Evolutionary conservation across 176 grass and related monocot species (phyloP).

Genomic region (Secale cereale): DNA sequence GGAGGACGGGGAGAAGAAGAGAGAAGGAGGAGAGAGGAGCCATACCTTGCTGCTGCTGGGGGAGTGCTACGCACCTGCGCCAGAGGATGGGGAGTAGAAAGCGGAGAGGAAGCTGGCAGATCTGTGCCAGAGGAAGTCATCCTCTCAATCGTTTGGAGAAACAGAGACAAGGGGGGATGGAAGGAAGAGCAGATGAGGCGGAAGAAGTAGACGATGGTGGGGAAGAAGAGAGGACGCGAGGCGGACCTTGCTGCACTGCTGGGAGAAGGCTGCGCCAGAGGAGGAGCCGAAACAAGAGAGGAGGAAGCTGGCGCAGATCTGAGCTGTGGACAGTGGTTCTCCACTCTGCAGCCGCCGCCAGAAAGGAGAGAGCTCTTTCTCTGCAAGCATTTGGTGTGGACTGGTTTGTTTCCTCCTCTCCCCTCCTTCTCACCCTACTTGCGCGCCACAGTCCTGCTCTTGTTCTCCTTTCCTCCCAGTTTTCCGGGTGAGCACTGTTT

Average conservation of each 20-base stretch:
- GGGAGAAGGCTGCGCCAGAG: neutral
- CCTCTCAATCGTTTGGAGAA: neutral
- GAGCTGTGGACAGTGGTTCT: neutral
- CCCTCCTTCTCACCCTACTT: neutral
- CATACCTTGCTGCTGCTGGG: too few species aligned
- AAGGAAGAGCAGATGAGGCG: neutral
- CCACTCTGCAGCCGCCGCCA: neutral
- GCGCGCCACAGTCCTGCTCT: too few species aligned
- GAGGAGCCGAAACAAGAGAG: neutral
- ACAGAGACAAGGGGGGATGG: neutral
- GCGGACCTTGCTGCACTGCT: neutral
- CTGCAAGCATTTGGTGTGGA: neutral
- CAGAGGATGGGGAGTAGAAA: too few species aligned
- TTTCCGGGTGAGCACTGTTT: neutral
- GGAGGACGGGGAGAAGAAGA: too few species aligned
- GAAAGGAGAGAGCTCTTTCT: neutral
- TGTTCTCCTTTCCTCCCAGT: neutral
- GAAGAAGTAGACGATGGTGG: neutral
- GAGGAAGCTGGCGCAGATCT: neutral
- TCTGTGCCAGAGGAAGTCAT: too few species aligned
- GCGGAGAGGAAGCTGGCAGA: too few species aligned
- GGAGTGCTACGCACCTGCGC: too few species aligned
- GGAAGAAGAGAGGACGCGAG: neutral
- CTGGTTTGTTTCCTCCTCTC: neutral
- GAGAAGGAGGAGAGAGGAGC: too few species aligned